Evolutionary conservation across 2,329 filamentous ascomycete species (phyloP), one percentile per base, ranked within the genome.

Genomic region (Gaeumannomyces tritici): DNA sequence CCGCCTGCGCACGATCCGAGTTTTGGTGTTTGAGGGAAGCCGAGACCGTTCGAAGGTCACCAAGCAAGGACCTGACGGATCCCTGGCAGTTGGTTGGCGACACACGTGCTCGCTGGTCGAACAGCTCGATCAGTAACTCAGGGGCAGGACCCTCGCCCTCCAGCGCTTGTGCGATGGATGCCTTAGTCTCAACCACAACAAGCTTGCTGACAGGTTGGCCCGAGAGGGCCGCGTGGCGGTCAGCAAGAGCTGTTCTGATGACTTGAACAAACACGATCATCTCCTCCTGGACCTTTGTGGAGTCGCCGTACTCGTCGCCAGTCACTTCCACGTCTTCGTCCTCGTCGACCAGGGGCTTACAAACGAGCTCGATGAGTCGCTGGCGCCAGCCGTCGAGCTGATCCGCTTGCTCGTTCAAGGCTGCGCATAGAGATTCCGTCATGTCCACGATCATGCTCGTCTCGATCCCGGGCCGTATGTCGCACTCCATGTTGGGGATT

Each of bases 271-370:
- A 96, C 8, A 90, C 90, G 74, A 93, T 90, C 55, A 97, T 83
- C 70, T 96, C 87, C 65, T 97, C 93, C 74, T 98, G 93, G 57
- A 88, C 83, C 72, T 90, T 90, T 0, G 92, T 91, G 0, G 93
- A 96, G 35, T 90, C 85, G 67, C 91, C 89, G 65, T 96, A 95
- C 72, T 98, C 95, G 64, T 97, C 89, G 28, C 95, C 95, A 13
- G 91, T 93, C 2, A 86, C 82, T 63, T 95, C 89, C 12, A 82
- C 75, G 21, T 78, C 78, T 1, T 86, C 85, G 55, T 96, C 91
- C 69, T 95, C 87, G 67, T 98, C 95, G 24, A 98, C 85, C 1
- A 98, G 80, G 0, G 90, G 86, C 64, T 86, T 82, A 13, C 89
- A 76, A 12, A 97, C 79, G 26, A 93, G 82, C 62, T 89, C 82